Conservation (phyloP, 306 rosid species). For the Ziziphus jujuba region DNA sequence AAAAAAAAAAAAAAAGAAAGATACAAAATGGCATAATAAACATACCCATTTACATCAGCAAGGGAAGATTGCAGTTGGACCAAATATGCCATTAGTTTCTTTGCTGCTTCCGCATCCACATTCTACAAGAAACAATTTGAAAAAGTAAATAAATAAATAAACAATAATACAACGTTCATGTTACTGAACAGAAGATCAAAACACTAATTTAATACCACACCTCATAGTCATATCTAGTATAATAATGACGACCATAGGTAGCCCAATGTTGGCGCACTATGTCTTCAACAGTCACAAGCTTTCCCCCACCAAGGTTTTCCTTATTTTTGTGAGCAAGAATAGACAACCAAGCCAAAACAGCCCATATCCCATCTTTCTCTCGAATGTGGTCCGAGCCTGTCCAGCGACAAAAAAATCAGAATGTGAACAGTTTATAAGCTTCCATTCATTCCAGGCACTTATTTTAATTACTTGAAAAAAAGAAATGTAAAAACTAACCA, state of each 20-base stretch:
- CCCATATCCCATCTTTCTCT: constrained; percentile 99
- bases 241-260: constrained; percentile 93
- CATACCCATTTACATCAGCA: constrained; percentile 82
- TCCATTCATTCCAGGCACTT: not conserved
- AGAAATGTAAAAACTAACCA: constrained; percentile 48
- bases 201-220: constrained; percentile 36
- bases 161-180: constrained; percentile 22
- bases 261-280: constrained; percentile 95
- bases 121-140: constrained; percentile 51
- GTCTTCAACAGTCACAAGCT: constrained; percentile 93
- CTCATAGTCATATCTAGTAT: constrained; percentile 94
- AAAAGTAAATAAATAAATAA: constrained; percentile 5
- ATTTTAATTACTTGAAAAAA: constrained; percentile 12
- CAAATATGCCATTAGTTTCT: constrained; percentile 85
- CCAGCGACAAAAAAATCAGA: constrained; percentile 30
- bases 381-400: constrained; percentile 97
- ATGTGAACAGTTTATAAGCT: constrained; percentile 8
- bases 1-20: not conserved
- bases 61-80: constrained; percentile 89
- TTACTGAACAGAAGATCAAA: constrained; percentile 6
- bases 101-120: constrained; percentile 94
- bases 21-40: constrained; percentile 5
- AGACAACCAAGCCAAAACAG: constrained; percentile 96
- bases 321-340: constrained; percentile 83
- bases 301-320: constrained; percentile 65